Base-by-base conservation (phyloP, 345 rosid genomes). In the Gossypium sturtianum region DNA sequence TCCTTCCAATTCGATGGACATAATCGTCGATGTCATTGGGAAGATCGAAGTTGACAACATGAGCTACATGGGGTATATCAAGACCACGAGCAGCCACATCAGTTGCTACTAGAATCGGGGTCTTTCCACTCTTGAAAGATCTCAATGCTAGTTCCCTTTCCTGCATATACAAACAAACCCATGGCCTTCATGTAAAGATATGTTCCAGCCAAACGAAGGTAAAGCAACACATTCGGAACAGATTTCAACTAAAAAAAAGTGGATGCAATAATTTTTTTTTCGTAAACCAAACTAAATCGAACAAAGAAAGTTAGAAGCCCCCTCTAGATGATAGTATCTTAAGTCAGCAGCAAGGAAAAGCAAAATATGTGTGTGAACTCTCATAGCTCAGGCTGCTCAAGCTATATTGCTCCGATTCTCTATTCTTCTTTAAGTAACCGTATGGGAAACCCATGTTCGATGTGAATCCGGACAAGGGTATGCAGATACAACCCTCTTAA, bases 21-120 rank as follows among this genome's bases (percentile, higher is more conserved):
- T 95, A 95, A 83, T 95, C 99, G 65, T 95, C 98, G 15, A 95
- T 95, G 77, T 95, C 99, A 73, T 93, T 93, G 13, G 99, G 99
- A 51, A 95, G 93, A 80, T 95, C 98, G 61, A 95, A 95, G 80
- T 95, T 95, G 68, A 95, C 97, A 3, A 95, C 99, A 45, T 95
- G 99, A 60, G 99, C 84, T 49, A 95, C 99, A 53, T 89, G 94
- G 10, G 99, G 99, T 23, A 95, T 95, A 82, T 95, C 99, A 48
- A 95, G 99, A 67, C 98, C 98, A 63, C 94, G 94, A 12, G 94
- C 94, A 38, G 94, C 98, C 59, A 94, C 98, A 67, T 94, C 98
- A 8, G 99, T 95, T 66, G 99, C 99, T 15, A 95, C 99, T 85
- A 95, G 80, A 59, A 95, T 95, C 1, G 99, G 99, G 22, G 97